Conservation (phyloP, 2,329 filamentous ascomycete species). For the Lecanicillium sp. region DNA sequence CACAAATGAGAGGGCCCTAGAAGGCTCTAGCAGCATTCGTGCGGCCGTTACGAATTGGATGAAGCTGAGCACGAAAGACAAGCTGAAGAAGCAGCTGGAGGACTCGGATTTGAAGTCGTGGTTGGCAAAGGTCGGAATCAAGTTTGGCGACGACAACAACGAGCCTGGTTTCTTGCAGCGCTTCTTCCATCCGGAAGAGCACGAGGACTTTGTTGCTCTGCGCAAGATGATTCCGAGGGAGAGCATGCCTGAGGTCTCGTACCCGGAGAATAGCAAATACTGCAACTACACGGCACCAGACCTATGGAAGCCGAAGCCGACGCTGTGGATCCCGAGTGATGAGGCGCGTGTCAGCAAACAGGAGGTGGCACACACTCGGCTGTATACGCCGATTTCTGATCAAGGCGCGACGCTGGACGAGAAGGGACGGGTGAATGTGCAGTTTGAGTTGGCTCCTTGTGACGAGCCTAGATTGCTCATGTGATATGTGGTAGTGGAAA, state of each 20-base stretch:
- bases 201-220: slow-evolving; percentile 64
- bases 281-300: slow-evolving; percentile 61
- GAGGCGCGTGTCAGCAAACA: slow-evolving; percentile 65
- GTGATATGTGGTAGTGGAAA: slow-evolving; percentile 29
- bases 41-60: slow-evolving; percentile 24
- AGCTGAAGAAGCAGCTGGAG: slow-evolving; percentile 17
- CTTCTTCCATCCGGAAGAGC: slow-evolving; percentile 72
- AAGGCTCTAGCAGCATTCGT: slow-evolving; percentile 28
- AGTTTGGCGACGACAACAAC: slow-evolving; percentile 17
- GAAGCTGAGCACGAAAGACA: slow-evolving; percentile 29
- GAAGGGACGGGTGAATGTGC: slow-evolving; percentile 25
- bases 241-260: slow-evolving; percentile 32
- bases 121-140: slow-evolving; percentile 19
- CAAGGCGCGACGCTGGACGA: slow-evolving; percentile 23
- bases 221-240: slow-evolving; percentile 60
- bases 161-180: slow-evolving; percentile 49
- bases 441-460: slow-evolving; percentile 31
- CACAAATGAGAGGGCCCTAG: slow-evolving; percentile 21
- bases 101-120: slow-evolving; percentile 20
- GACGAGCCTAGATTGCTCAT: slow-evolving; percentile 23
- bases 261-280: slow-evolving; percentile 54
- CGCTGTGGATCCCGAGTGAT: slow-evolving; percentile 83
- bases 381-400: slow-evolving; percentile 72
- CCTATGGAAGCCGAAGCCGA: slow-evolving; percentile 51
- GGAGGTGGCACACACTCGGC: slow-evolving; percentile 65